Evolutionary conservation across 495 filamentous ascomycete genomes (phyloP), one percentile per base, ranked within the genome.

Genomic region (Xeromyces bisporus): DNA sequence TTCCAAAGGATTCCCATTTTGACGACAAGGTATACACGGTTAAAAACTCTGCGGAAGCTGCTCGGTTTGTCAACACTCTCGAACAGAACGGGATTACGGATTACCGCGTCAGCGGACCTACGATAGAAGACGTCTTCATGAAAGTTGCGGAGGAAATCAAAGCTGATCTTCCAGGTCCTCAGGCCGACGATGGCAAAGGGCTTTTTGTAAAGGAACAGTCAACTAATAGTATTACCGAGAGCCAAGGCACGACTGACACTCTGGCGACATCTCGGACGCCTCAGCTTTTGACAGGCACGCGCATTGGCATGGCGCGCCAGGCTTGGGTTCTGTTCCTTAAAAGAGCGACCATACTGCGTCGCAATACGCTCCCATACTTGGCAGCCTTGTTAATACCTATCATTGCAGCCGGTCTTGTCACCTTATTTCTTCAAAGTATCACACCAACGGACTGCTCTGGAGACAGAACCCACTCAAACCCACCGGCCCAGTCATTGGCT

Each of bases 51-150:
- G 52, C 53, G 15, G 54, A 71, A 23, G 73, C 79, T 9, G 72
- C 74, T 0, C 43, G 58, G 6, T 67, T 87, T n/a, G 71, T 93
- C 33, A 61, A 62, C 28, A 46, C 51, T 15, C 59, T 91, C 1
- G 80, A 91, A 46, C 42, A 50, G 0, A 57, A 58, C 1, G 69
- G 66, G 1, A 62, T 80, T 23, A 55, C 57, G 1, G 75, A 85
- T 18, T 85, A 84, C 47, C 71, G 77, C 28, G 73, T 89, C 24
- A 74, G 71, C 17, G 82, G 82, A 0, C 84, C 84, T 2, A 87
- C 79, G 0, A 86, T 93, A 36, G 81, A 86, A 45, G 79, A 86
- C 42, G 78, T 89, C 0, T 93, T 93, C 50, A 53, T 91, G 34
- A 78, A 80, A 35, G 64, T 91, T 18, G 82, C 81, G 1, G 76